Evolutionary conservation across 2,329 filamentous ascomycete genomes (phyloP), one percentile per base, ranked within the genome.

Genomic region (Rugonectria rugulosa): DNA sequence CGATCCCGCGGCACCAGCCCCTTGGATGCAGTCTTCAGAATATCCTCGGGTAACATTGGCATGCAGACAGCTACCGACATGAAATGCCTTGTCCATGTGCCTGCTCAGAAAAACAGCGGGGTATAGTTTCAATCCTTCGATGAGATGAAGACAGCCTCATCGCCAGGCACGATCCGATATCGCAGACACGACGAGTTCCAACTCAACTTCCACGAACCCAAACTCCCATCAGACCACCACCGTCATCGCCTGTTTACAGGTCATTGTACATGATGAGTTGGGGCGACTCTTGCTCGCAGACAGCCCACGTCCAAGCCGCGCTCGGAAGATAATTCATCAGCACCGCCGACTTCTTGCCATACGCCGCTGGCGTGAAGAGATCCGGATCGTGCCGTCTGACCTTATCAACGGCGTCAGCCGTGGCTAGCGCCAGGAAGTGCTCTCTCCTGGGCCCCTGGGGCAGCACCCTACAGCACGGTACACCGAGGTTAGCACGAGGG

Each of bases 371-470:
- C 37, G 72, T 69, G 38, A 79, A 75, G 8, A 74, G 53, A 11
- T 60, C 52, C 3, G 68, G 61, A 47, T 75, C 64, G 32, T 67
- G 63, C n/a, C 57, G 59, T n/a, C 62, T 69, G 32, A 69, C 64
- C 47, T 76, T 78, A 62, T 81, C 79, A 58, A 87, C 79, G 53
- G 82, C 80, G 50, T 84, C 78, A 4, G 79, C 77, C 0, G 82
- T 85, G 3, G 81, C 83, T 59, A 85, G 79, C 9, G 79, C 80
- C 50, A 87, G 72, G 66, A 87, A 86, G 64, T 87, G 82, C 56
- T 86, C 79, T 53, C 73, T 64, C 43, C 68, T 65, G 10, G 67
- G 57, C 24, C 73, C 73, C 21, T 47, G 60, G 19, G 72, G 68
- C 11, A 75, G 67, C 7, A 68, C 67, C 44, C 71, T 73, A 55